A percentile compares a stretch with the other conserved stretches of the same genome.
These are phyloP conservation scores for Ganoderma lingzhi DNA, from an alignment of 1,284 basidiomycete species.

Conservation along the genomic window DNA sequence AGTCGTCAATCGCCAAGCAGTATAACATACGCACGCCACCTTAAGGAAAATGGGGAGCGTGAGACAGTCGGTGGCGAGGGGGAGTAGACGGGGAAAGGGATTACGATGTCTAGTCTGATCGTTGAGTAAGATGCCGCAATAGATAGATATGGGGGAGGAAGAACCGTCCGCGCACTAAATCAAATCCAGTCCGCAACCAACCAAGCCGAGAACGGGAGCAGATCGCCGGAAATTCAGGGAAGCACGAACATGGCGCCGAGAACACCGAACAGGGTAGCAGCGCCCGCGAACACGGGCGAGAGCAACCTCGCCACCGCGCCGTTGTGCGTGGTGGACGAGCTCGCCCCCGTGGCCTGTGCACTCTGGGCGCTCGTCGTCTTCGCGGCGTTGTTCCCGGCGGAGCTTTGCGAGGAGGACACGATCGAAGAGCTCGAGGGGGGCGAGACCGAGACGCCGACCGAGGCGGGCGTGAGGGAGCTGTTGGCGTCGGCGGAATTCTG, in stretches of 20 bases:
- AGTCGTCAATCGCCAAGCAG: background rate
- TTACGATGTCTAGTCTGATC: background rate
- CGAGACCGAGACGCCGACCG: constrained; percentile 24
- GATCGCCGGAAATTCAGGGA: constrained; percentile 6
- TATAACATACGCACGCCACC: background rate
- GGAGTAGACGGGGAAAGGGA: background rate
- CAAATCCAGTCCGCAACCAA: constrained; percentile 3
- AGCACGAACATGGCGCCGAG: constrained; percentile 31
- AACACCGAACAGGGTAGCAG: constrained; percentile 26
- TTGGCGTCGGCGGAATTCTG: constrained; percentile 51
- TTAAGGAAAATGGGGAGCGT: too few relatives aligned
- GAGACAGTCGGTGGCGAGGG: background rate
- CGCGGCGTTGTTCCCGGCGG: constrained; percentile 5
- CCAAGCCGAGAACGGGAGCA: background rate
- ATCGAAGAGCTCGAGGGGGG: constrained; percentile 14
- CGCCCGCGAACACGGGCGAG: constrained; percentile 18
- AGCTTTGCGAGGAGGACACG: constrained; percentile 5
- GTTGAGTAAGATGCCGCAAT: background rate
- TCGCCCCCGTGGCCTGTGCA: constrained; percentile 12
- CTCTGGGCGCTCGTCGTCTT: constrained; percentile 9
- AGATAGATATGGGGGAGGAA: background rate
- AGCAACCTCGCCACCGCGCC: constrained; percentile 20
- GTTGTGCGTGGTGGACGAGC: constrained; percentile 20
- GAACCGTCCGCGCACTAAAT: background rate
- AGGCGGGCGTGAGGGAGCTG: constrained; percentile 28